Conservation (phyloP, 306 rosid genomes). For the Sicyos baderoa region DNA sequence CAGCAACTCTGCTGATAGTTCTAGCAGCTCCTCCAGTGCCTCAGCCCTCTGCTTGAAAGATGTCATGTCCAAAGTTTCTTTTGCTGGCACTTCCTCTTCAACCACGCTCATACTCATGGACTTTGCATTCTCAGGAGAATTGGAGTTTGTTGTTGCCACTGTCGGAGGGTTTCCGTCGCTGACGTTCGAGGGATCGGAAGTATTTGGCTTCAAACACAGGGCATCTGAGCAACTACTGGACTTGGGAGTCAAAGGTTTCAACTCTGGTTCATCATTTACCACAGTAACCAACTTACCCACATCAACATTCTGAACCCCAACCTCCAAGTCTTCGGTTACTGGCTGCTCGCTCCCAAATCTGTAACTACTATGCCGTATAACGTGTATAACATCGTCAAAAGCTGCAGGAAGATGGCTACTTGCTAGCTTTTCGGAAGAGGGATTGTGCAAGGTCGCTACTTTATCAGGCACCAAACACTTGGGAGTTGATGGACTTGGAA, state of each 20-base stretch:
- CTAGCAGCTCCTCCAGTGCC: slow-evolving; percentile 93
- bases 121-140: slow-evolving; percentile 41
- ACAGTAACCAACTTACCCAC: slow-evolving; percentile 66
- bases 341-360: slow-evolving; percentile 88
- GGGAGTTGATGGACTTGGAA: slow-evolving; percentile 37
- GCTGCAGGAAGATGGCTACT: slow-evolving; percentile 69
- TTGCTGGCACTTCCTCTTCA: slow-evolving; percentile 58
- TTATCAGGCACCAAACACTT: slow-evolving; percentile 43
- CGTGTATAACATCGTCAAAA: slow-evolving; percentile 90
- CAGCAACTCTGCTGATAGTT: slow-evolving; percentile 85
- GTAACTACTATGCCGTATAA: slow-evolving; percentile 91
- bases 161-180: slow-evolving; percentile 30
- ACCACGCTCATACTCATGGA: slow-evolving; percentile 27
- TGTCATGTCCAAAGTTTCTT: slow-evolving; percentile 68
- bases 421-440: slow-evolving; percentile 42
- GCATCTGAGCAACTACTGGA: slow-evolving; percentile 50
- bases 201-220: slow-evolving; percentile 36
- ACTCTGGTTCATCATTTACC: slow-evolving; percentile 65
- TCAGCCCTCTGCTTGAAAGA: slow-evolving; percentile 94
- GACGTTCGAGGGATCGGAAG: slow-evolving; percentile 33
- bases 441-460: slow-evolving; percentile 26
- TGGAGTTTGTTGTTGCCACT: slow-evolving; percentile 35
- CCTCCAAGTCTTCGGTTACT: slow-evolving; percentile 63
- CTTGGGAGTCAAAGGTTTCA: slow-evolving; percentile 38
- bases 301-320: slow-evolving; percentile 82